Conservation (phyloP, 2,329 filamentous ascomycete genomes). For the Diplodia sapinea region DNA sequence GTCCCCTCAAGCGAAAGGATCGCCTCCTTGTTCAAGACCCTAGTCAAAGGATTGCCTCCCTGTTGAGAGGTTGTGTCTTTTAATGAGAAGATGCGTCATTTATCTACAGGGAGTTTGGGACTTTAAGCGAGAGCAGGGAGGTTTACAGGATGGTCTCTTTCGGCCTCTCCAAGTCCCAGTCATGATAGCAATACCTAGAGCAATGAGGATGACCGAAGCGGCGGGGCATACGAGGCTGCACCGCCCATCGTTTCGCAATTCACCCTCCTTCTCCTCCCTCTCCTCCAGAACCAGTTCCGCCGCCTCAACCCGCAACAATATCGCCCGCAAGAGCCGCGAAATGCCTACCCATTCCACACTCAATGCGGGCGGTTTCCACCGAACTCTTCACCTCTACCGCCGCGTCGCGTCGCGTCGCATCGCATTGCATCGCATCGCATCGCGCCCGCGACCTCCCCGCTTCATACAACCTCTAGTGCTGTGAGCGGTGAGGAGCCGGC, state of each 20-base stretch:
- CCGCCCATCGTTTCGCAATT: not conserved
- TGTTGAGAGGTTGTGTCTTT: not conserved
- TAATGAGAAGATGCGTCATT: not conserved
- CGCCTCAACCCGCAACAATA: conserved; percentile 43
- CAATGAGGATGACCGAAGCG: too few species aligned
- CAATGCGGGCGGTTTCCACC: too few species aligned
- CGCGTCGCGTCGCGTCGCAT: too few species aligned
- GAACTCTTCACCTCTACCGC: conserved; percentile 31
- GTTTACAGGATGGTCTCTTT: too few species aligned
- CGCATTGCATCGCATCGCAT: too few species aligned
- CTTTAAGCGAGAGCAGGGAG: too few species aligned
- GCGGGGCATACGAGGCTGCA: too few species aligned
- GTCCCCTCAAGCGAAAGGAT: not conserved
- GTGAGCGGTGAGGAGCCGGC: too few species aligned
- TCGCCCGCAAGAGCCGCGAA: conserved; percentile 47
- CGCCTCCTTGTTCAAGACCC: not conserved
- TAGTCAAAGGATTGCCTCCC: not conserved
- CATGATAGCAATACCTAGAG: too few species aligned
- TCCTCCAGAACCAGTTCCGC: conserved; percentile 35
- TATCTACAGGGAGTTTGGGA: too few species aligned
- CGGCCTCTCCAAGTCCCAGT: too few species aligned
- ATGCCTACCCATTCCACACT: conserved; percentile 39
- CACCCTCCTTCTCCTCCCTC: not conserved
- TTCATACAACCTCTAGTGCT: too few species aligned
- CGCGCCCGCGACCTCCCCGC: not conserved